Percentiles rank a stretch among this genome's conserved stretches.
Conservation (phyloP, 352 stramenopile species). For the Pythium vanterpoolii region DNA sequence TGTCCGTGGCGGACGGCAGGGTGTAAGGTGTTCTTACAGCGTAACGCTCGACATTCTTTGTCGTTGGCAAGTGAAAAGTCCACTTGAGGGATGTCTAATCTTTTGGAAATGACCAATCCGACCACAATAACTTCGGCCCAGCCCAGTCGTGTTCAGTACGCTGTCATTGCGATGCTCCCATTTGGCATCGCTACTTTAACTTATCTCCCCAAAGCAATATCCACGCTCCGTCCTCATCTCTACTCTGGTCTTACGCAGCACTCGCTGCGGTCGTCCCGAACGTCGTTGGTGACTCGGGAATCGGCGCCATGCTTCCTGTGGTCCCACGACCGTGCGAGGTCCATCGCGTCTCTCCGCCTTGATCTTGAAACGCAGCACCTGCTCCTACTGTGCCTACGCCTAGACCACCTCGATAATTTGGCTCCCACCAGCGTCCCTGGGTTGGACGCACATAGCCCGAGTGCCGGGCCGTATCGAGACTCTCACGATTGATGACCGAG, state of each 20-base stretch:
- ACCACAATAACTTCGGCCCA: too few relatives aligned
- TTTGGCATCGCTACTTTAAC: background rate
- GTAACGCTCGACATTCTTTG: too few relatives aligned
- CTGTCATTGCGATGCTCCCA: background rate
- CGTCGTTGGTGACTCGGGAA: slow-evolving; percentile 1
- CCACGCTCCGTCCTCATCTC: background rate
- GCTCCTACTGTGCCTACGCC: background rate
- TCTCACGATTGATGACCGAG: slow-evolving; percentile 2
- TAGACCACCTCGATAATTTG: background rate
- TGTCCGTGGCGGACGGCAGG: too few relatives aligned
- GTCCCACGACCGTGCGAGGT: background rate
- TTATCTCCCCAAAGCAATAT: background rate
- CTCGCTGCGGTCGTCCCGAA: slow-evolving; percentile 1
- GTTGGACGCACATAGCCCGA: background rate
- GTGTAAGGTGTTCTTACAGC: too few relatives aligned
- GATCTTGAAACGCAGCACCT: too few relatives aligned
- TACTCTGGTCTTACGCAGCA: background rate
- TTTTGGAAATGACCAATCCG: too few relatives aligned
- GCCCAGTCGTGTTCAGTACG: too few relatives aligned
- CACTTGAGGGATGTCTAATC: too few relatives aligned
- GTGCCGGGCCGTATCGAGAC: background rate
- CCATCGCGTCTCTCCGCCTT: background rate
- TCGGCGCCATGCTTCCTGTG: background rate
- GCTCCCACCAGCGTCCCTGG: slow-evolving; percentile 1
- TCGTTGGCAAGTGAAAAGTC: too few relatives aligned